Evolutionary conservation across 1,284 basidiomycete genomes (phyloP).

Genomic region (Kwoniella shivajii): DNA sequence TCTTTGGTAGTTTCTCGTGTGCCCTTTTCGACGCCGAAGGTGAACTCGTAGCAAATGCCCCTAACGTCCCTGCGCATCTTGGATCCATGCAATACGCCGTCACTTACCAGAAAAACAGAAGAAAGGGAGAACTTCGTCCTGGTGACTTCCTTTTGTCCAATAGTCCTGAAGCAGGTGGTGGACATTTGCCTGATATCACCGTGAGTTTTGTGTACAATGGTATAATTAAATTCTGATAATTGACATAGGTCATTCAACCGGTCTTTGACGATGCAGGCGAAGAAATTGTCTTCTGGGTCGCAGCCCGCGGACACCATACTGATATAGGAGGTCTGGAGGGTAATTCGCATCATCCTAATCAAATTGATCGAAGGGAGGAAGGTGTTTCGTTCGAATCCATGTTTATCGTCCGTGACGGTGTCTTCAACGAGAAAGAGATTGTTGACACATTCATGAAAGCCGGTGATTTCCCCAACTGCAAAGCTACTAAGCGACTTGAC

Average conservation of each 20-base stretch:
- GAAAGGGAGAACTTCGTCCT: slow-evolving; percentile 36
- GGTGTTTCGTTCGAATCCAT: slow-evolving; percentile 57
- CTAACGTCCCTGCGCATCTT: slow-evolving; percentile 35
- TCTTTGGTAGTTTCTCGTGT: slow-evolving; percentile 40
- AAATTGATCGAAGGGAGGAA: slow-evolving; percentile 55
- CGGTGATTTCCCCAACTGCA: slow-evolving; percentile 13
- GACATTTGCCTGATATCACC: slow-evolving; percentile 58
- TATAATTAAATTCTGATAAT: not conserved
- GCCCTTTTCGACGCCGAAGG: slow-evolving; percentile 56
- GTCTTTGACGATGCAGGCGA: slow-evolving; percentile 32
- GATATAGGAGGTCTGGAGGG: slow-evolving; percentile 50
- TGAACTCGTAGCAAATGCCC: slow-evolving; percentile 57
- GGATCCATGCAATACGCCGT: slow-evolving; percentile 48
- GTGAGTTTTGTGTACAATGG: slow-evolving; percentile 8
- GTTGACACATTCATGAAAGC: slow-evolving; percentile 74
- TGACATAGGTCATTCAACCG: slow-evolving; percentile 39
- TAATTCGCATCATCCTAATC: slow-evolving; percentile 50
- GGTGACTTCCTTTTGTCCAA: slow-evolving; percentile 59
- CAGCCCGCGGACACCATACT: slow-evolving; percentile 54
- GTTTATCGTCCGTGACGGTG: slow-evolving; percentile 57
- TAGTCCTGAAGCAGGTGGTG: slow-evolving; percentile 57
- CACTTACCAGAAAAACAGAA: slow-evolving; percentile 38
- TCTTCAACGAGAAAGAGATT: slow-evolving; percentile 62
- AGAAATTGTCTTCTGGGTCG: slow-evolving; percentile 49
- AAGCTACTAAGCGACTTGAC: slow-evolving; percentile 11